phyloP scores from a whole-genome alignment of 257 asterid genomes.

The Solanum verrucosum region DNA sequence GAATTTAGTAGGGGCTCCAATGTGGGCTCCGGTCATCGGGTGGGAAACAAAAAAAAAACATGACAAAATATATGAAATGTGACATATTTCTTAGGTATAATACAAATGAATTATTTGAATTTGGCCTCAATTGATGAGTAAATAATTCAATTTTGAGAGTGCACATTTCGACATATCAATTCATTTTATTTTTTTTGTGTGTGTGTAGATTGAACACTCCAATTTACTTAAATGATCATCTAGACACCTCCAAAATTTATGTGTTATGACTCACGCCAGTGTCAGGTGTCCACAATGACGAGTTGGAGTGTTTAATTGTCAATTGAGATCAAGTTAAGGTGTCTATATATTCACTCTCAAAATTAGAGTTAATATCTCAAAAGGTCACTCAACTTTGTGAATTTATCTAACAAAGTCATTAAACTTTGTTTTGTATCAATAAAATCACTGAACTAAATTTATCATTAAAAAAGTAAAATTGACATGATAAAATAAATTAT shows the following conservation, averaged over 20 bases:
- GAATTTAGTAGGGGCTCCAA: accelerated
- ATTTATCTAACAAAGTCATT: not conserved
- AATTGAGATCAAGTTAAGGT: not conserved
- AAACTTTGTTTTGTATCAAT: no score
- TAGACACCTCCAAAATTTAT: not conserved
- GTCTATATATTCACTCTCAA: not conserved
- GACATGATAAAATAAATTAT: not conserved
- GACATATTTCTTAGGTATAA: not conserved
- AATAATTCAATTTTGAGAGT: not conserved
- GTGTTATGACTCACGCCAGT: not conserved
- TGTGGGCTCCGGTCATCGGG: accelerated
- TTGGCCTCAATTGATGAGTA: not conserved
- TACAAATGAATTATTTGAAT: no score
- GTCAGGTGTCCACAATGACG: not conserved
- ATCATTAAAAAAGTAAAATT: no score
- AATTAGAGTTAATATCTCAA: not conserved
- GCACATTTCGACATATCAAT: not conserved
- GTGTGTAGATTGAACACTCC: no score
- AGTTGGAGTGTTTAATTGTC: not conserved
- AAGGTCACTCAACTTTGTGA: not conserved
- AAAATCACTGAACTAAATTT: not conserved
- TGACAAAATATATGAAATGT: not conserved
- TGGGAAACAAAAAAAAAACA: no score
- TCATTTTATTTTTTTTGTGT: accelerated
- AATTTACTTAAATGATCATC: no score